Base-by-base conservation (phyloP, 1,139 yeast genomes). In the Dujonia santamariae region DNA sequence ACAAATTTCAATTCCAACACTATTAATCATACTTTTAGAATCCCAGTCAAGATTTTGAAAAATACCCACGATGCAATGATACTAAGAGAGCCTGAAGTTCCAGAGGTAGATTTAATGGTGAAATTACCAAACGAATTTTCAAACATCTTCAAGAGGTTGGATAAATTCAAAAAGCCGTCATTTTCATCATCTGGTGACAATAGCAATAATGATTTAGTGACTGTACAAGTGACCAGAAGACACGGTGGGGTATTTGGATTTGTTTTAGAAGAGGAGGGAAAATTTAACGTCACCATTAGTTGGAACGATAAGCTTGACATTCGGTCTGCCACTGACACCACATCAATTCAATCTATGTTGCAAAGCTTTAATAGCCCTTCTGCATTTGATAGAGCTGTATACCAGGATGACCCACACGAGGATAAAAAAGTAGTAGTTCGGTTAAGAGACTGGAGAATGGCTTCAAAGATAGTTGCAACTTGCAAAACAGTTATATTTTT, bases 391-490 rank as follows among this genome's bases (percentile, higher is more conserved):
- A 7, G 11, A 4, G 12, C 15, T 4, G 28, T 16, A 7, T 14
- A n/a, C 11, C 39, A 42, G 26, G 40, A 35, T 8, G 43, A 43
- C 7, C 8, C 42, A 22, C 28, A 33, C 26, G 54, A 56, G 28
- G 67, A 58, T 27, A 58, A 61, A 31, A 66, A 61, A 20, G 59
- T 77, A 11, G 54, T 61, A 14, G 73, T 79, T 14, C 63, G 61
- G 42, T 54, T 78, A 18, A 63, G 60, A 41, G 81, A 78, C 48
- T 79, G 85, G 85, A 73, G 64, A 38, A 52, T 71, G 52, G 81
- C 81, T 0, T 63, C 78, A 3, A 67, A 58, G 45, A 62, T 80
- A 14, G 72, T 78, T 26, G 77, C 77, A 14, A 55, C 69, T 7
- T 75, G 84, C 45, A 68, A 70, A 33, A 69, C 72, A 2, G 72